Evolutionary conservation across 2,329 filamentous ascomycete species (phyloP), one percentile per base, ranked within the genome.

Genomic region (Phoma herbarum): DNA sequence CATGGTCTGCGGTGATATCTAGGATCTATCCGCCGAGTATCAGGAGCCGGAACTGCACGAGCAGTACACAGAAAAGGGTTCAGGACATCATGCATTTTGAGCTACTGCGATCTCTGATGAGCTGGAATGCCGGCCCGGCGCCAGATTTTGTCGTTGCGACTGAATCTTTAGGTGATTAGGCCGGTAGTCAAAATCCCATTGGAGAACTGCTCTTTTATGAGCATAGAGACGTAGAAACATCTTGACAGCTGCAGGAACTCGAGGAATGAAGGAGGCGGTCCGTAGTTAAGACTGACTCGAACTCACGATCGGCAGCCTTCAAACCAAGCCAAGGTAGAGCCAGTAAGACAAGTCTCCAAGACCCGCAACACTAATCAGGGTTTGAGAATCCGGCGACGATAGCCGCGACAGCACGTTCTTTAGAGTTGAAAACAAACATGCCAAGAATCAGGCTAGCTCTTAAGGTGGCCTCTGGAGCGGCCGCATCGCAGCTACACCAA

Each of bases 241-340:
- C 37, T 50, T 46, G 46, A 45, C 31, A 45, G 46, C n/a, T 50
- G 53, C 53, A 56, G 41, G 46, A 41, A 31, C 10, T 11, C 9
- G 14, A 26, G 22, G n/a, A 11, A 22, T 6, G 14, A 29, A 16
- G 7, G 35, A 39, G 9, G 35, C 18, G 35, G 35, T 8, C n/a
- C 35, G n/a, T n/a, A 37, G 2, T 10, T 6, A 35, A 44, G 46
- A 25, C 9, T 31, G 23, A 7, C n/a, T 41, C 6, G 37, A 23
- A 23, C 37, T 39, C n/a, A 39, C 18, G 18, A 39, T 20, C 18
- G 35, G 18, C n/a, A 37, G 8, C 33, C 33, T 39, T 20, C 16
- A 12, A 16, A 16, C 5, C 4, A 14, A 35, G 8, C n/a, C n/a
- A 39, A 20, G 18, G 18, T 20, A 39, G n/a, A 39, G 35, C 8